These are phyloP conservation scores for Stenocarpella maydis DNA, from an alignment of 2,329 filamentous ascomycete genomes.

Conservation along the genomic window DNA sequence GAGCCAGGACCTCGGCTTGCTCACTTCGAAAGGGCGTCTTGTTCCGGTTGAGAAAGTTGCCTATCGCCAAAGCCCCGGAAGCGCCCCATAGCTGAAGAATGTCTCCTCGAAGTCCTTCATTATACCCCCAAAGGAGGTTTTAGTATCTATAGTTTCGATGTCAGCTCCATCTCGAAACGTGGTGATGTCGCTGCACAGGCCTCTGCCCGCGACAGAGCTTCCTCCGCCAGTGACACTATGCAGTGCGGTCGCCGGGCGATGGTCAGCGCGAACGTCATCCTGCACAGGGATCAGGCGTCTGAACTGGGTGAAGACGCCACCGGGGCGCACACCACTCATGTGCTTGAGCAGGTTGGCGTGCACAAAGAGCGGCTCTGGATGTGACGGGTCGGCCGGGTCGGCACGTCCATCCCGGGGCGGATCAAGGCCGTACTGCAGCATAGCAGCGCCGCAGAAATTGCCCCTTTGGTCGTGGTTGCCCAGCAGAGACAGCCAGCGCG, in stretches of 20 bases:
- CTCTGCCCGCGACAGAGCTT: conserved; percentile 17
- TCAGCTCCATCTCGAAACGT: conserved; percentile 28
- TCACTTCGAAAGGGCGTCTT: neutral
- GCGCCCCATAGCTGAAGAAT: conserved; percentile 27
- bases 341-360: conserved; percentile 35
- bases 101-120: conserved; percentile 27
- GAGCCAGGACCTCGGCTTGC: neutral
- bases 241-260: neutral
- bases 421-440: conserved; percentile 33
- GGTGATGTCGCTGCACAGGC: conserved; percentile 32
- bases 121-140: conserved; percentile 20
- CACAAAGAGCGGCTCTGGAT: conserved; percentile 32
- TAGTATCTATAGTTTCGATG: conserved; percentile 28
- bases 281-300: conserved; percentile 26
- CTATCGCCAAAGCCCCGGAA: conserved; percentile 28
- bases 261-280: conserved; percentile 28
- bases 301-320: conserved; percentile 20
- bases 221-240: conserved; percentile 25
- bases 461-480: conserved; percentile 23
- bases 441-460: conserved; percentile 34
- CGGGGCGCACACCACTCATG: conserved; percentile 29
- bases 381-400: conserved; percentile 25
- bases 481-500: conserved; percentile 34
- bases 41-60: neutral
- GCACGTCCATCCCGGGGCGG: conserved; percentile 9